Base-by-base conservation (phyloP, 2,329 filamentous ascomycete genomes). In the Neonectria ditissima region DNA sequence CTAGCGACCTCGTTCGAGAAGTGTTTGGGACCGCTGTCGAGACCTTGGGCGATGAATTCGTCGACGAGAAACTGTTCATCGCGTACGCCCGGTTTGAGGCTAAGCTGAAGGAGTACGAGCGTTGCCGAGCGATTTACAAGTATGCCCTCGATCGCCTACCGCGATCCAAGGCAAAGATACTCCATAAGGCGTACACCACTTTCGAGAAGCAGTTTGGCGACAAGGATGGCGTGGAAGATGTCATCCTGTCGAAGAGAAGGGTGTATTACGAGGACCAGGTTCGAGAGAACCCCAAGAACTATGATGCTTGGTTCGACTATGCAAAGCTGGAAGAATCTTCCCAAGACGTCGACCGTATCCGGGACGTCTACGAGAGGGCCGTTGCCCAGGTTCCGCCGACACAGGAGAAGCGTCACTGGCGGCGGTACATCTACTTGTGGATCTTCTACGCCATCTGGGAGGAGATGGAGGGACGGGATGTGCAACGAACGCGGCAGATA, bases 181-280 rank as follows among this genome's bases (percentile, higher is more conserved):
- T 99, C 9, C 95, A 99, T 81, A 97, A 97, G 76, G 90, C 94
- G 14, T 99, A 98, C 77, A 98, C 95, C 0, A 95, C 92, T 0
- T 99, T 99, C 71, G 96, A 99, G 80, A 99, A 99, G 82, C 96
- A 99, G 74, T 99, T 93, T 76, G 96, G 96, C 67, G 94, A 98
- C 77, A 86, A 87, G 59, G 93, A 97, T 73, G 96, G 96, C 5
- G 93, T 99, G 2, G 95, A 98, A 74, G 93, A 98, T 76, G 94
- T 98, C 9, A 93, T 99, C 30, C 78, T 98, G n/a, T 94, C 94
- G 16, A 99, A 99, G 78, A 87, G 96, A 70, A 86, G 96, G 72
- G 91, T 97, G 18, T 89, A 96, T 66, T 99, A 99, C 79, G 96
- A 99, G 79, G 93, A 97, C 71, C 91, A 96, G 75, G 88, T 98